Evolutionary conservation across 2,329 filamentous ascomycete species (phyloP).

Genomic region (Didymella sp.): DNA sequence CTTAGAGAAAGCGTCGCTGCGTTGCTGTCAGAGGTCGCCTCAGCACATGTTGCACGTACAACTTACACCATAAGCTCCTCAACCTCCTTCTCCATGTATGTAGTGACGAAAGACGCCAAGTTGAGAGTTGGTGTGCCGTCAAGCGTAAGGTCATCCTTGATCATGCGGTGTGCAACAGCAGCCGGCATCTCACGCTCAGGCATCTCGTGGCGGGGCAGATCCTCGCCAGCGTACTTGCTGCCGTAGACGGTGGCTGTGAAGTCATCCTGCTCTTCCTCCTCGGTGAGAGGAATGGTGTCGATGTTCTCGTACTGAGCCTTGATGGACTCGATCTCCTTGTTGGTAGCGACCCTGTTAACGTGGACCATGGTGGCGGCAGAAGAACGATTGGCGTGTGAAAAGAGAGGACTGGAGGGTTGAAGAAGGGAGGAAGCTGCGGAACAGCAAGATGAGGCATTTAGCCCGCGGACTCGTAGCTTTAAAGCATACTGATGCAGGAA

Average conservation of each 20-base stretch:
- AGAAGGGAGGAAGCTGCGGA: not conserved
- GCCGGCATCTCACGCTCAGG: slow-evolving; percentile 82
- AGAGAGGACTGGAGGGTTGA: not conserved
- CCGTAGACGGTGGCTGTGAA: slow-evolving; percentile 87
- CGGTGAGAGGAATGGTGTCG: slow-evolving; percentile 34
- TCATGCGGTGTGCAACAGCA: slow-evolving; percentile 94
- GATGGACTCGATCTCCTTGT: slow-evolving; percentile 48
- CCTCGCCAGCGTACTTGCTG: slow-evolving; percentile 78
- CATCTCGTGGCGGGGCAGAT: slow-evolving; percentile 85
- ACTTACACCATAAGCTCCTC: slow-evolving; percentile 87
- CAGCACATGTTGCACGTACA: not conserved
- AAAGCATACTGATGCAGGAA: not conserved
- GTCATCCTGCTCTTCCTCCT: slow-evolving; percentile 53
- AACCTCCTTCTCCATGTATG: slow-evolving; percentile 94
- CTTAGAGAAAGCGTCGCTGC: slow-evolving; percentile 79
- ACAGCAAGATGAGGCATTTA: slow-evolving; percentile 19
- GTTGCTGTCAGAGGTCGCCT: not conserved
- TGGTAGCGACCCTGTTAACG: slow-evolving; percentile 54
- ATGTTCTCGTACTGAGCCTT: slow-evolving; percentile 31
- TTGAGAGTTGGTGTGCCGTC: slow-evolving; percentile 72
- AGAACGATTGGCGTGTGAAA: slow-evolving; percentile 5
- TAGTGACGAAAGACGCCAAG: slow-evolving; percentile 91
- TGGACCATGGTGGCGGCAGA: slow-evolving; percentile 55
- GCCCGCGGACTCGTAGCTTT: slow-evolving; percentile 3
- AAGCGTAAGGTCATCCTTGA: slow-evolving; percentile 84